Evolutionary conservation across 495 filamentous ascomycete genomes (phyloP).

Genomic region (Friedmanniomyces endolithicus): DNA sequence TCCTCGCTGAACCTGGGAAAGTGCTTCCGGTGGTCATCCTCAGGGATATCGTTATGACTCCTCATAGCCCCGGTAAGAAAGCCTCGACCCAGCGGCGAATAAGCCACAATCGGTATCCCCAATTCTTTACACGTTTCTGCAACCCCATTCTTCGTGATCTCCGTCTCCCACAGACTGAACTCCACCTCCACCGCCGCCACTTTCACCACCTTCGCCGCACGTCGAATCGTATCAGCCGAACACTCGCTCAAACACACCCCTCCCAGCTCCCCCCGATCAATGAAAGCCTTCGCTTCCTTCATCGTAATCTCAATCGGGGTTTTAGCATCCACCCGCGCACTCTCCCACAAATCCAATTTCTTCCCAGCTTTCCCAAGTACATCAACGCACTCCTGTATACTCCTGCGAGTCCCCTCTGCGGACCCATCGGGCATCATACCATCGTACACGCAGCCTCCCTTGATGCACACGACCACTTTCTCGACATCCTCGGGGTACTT

Average conservation of each 20-base stretch:
- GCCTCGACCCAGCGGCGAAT: conserved; percentile 44
- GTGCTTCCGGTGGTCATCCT: conserved; percentile 40
- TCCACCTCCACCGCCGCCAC: conserved; percentile 72
- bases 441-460: conserved; percentile 41
- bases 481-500: conserved; percentile 55
- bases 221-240: conserved; percentile 57
- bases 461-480: conserved; percentile 54
- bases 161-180: conserved; percentile 54
- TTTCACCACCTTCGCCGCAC: conserved; percentile 55
- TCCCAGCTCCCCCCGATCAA: conserved; percentile 65
- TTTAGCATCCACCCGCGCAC: conserved; percentile 56
- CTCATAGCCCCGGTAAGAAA: conserved; percentile 50
- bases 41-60: conserved; percentile 46
- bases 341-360: conserved; percentile 72
- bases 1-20: conserved; percentile 57
- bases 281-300: conserved; percentile 40
- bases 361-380: conserved; percentile 55
- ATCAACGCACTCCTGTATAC: conserved; percentile 54
- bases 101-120: conserved; percentile 59
- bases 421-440: conserved; percentile 42
- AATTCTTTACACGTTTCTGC: conserved; percentile 58
- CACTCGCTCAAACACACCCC: conserved; percentile 71
- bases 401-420: conserved; percentile 47
- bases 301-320: conserved; percentile 49
- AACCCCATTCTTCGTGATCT: conserved; percentile 63